These are phyloP conservation scores for Tubosaeta sp. DNA, from an alignment of 768 basidiomycete species.

Conservation along the genomic window DNA sequence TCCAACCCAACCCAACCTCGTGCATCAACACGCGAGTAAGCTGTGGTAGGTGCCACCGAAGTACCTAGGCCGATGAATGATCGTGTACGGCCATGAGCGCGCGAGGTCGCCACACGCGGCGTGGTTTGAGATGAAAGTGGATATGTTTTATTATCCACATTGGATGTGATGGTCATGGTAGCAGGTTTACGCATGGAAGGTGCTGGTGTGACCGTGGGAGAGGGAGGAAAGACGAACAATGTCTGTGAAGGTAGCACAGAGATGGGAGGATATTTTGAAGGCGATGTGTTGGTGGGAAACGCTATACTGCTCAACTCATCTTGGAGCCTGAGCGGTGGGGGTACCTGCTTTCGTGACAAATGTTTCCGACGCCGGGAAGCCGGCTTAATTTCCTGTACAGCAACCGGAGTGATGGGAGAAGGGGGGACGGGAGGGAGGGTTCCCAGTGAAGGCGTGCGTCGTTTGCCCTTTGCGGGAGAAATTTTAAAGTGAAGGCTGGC, in stretches of 20 bases:
- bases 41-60: constrained; percentile 72
- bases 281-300: constrained; percentile 23
- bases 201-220: constrained; percentile 46
- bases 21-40: constrained; percentile 78
- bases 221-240: constrained; percentile 83
- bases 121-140: constrained; percentile 59
- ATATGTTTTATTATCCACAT: constrained; percentile 38
- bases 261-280: constrained; percentile 22
- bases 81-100: constrained; percentile 59
- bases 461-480: constrained; percentile 50
- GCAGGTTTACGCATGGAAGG: constrained; percentile 64
- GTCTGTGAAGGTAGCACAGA: constrained; percentile 69
- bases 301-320: constrained; percentile 23
- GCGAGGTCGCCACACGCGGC: constrained; percentile 68
- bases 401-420: constrained; percentile 56
- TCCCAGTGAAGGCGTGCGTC: constrained; percentile 58
- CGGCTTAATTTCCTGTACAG: constrained; percentile 31
- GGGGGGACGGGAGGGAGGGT: constrained; percentile 69
- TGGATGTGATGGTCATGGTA: constrained; percentile 77
- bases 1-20: constrained; percentile 71
- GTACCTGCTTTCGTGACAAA: constrained; percentile 50
- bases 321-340: constrained; percentile 54
- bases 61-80: constrained; percentile 71
- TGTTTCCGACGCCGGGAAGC: constrained; percentile 43
- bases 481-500: constrained; percentile 50